These are phyloP conservation scores for Volvariella surrecta DNA, from an alignment of 1,284 basidiomycete genomes.

Conservation along the genomic window DNA sequence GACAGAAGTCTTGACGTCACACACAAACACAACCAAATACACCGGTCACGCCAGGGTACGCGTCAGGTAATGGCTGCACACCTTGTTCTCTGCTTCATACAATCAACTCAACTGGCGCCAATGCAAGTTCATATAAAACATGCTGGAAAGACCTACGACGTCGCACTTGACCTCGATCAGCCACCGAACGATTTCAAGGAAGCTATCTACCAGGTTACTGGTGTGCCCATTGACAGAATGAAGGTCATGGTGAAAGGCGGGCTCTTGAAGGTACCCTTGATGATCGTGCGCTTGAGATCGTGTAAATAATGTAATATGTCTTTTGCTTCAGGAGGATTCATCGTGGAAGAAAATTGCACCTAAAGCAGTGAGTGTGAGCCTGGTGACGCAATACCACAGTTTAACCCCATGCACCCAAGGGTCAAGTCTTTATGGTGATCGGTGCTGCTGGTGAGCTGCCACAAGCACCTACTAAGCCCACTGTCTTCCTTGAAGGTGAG, in stretches of 20 bases:
- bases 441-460: constrained; percentile 91
- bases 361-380: constrained; percentile 50
- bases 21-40: background rate
- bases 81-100: constrained; percentile 2
- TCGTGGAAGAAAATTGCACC: constrained; percentile 78
- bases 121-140: constrained; percentile 83
- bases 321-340: constrained; percentile 64
- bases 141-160: constrained; percentile 70
- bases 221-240: constrained; percentile 87
- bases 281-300: constrained; percentile 7
- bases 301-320: constrained; percentile 4
- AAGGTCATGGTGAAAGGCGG: constrained; percentile 97
- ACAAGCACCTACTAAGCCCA: constrained; percentile 70
- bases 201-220: constrained; percentile 72
- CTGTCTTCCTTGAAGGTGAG: constrained; percentile 76
- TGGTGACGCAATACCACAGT: constrained; percentile 4
- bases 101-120: constrained; percentile 42
- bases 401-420: constrained; percentile 27
- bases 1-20: constrained; percentile 6
- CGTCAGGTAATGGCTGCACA: constrained; percentile 9
- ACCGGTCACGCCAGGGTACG: constrained; percentile 11
- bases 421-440: constrained; percentile 81
- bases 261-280: constrained; percentile 64
- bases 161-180: constrained; percentile 59
- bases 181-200: constrained; percentile 77